Evolutionary conservation across 257 asterid species (phyloP), one percentile per base, ranked within the genome.

Genomic region (Avicennia marina): DNA sequence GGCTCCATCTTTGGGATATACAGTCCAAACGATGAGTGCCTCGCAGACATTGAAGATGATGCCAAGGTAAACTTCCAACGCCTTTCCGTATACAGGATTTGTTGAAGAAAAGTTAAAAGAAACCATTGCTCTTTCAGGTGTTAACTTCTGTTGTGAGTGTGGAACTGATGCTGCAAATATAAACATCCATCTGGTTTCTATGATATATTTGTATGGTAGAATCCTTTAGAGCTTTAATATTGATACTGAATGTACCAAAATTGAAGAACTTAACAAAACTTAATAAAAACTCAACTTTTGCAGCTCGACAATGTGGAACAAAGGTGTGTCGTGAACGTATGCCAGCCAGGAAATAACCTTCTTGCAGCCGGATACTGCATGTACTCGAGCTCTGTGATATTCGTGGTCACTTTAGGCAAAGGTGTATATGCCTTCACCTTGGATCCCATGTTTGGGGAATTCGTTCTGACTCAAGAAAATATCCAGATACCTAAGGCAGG

Each of bases 301-400:
- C 79, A 90, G 98, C 93, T 90, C 6, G 95, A 63, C 77, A 65
- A 27, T 11, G 57, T 17, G 29, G 52, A 54, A 29, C 83, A 85
- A 58, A 79, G 71, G 69, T 90, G 98, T 18, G 56, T 91, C 0
- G 94, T 91, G 67, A 88, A 74, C 57, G 96, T 88, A 2, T 91
- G 98, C 76, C 98, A 91, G 69, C 96, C 95, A 0, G 95, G 96
- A 9, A 75, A 48, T 62, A 91, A 88, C 79, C 86, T 91, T 13
- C 90, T 91, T 3, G 95, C 93, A 10, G 94, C 96, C 10, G 98
- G 98, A 10, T 91, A 91, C 66, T 91, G 98, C 81, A 79, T 88
- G 90, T 91, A 91, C 80, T 91, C 98, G 5, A 87, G 96, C 88
- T 88, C 96, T 0, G 66, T 83, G 1, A 82, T 91, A 55, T 91